Evolutionary conservation across 768 basidiomycete species (phyloP), one percentile per base, ranked within the genome.

Genomic region (Tulasnella sp.): DNA sequence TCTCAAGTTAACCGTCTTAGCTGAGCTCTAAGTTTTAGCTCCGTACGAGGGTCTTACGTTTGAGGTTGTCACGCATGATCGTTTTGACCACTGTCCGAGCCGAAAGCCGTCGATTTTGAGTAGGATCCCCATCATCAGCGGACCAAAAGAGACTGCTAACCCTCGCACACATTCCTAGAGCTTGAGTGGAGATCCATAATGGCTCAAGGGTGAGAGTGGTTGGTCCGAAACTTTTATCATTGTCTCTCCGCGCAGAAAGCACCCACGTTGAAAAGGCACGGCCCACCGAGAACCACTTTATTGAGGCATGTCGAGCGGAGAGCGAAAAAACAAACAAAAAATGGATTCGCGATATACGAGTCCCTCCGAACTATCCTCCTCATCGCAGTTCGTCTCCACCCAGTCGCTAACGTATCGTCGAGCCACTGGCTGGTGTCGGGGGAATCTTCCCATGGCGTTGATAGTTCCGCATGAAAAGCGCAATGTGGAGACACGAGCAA

Each of bases 21-120:
- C 64, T 69, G 64, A 69, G 64, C 64, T 69, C 64, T 69, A 69
- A 69, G 34, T 69, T 69, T 69, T 69, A 69, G 64, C 64, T 69
- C 64, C 64, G 18, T 7, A 37, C 34, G 34, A 69, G 64, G 34
- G 12, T 69, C 12, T 69, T 69, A 69, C 64, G 64, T 69, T 37
- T 69, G 64, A 34, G 34, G 31, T 31, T 37, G 64, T 37, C 64
- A 69, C 18, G 64, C 64, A 31, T 37, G 34, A 69, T 69, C 64
- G 28, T 31, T 69, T 8, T 69, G 54, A 54, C 34, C 64, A 3
- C 34, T 69, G 31, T 37, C 34, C 64, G 64, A 69, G 31, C 64
- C 64, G 64, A 69, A 69, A 69, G 64, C 64, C 64, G 64, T 69
- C 64, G 64, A 69, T 69, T 69, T 69, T 69, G 64, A 69, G 64